Evolutionary conservation across 495 filamentous ascomycete species (phyloP).

Genomic region (Penicillium taxi): DNA sequence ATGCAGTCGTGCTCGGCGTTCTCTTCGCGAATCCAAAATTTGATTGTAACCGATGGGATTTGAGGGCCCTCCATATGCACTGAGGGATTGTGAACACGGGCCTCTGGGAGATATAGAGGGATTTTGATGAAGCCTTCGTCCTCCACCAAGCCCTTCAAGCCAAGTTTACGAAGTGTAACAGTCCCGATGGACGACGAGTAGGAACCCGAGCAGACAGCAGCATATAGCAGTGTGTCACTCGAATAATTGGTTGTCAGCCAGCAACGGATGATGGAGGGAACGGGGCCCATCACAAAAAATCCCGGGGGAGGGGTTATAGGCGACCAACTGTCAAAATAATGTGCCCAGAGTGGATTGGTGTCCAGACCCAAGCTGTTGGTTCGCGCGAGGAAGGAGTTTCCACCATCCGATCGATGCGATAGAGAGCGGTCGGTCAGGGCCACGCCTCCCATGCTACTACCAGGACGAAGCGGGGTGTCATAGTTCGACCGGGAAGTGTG

Average conservation of each 20-base stretch:
- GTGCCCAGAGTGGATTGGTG: no score
- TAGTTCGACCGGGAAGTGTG: conserved; percentile 71
- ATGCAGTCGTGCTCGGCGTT: conserved; percentile 49
- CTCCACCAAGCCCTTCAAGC: conserved; percentile 57
- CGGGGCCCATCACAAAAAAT: conserved; percentile 72
- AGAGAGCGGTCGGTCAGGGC: conserved; percentile 79
- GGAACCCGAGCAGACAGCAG: conserved; percentile 85
- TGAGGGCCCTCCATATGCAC: conserved; percentile 69
- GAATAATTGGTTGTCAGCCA: conserved; percentile 86
- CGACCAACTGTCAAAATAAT: no score
- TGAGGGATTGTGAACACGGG: conserved; percentile 66
- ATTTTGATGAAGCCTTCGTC: conserved; percentile 64
- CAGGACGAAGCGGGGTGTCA: conserved; percentile 69
- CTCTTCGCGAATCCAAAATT: conserved; percentile 62
- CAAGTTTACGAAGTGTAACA: conserved; percentile 62
- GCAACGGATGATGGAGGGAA: conserved; percentile 90
- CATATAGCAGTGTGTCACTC: conserved; percentile 79
- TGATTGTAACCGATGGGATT: conserved; percentile 67
- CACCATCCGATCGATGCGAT: conserved; percentile 96
- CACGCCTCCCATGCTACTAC: conserved; percentile 75
- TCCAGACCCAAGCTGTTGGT: conserved; percentile 80
- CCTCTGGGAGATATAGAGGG: conserved; percentile 82
- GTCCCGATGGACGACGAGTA: conserved; percentile 72
- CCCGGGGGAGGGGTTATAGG: conserved; percentile 67
- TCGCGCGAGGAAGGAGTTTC: conserved; percentile 70